Base-by-base conservation (phyloP, 192 early-diverging fungal species). In the Gonapodya prolifera region DNA sequence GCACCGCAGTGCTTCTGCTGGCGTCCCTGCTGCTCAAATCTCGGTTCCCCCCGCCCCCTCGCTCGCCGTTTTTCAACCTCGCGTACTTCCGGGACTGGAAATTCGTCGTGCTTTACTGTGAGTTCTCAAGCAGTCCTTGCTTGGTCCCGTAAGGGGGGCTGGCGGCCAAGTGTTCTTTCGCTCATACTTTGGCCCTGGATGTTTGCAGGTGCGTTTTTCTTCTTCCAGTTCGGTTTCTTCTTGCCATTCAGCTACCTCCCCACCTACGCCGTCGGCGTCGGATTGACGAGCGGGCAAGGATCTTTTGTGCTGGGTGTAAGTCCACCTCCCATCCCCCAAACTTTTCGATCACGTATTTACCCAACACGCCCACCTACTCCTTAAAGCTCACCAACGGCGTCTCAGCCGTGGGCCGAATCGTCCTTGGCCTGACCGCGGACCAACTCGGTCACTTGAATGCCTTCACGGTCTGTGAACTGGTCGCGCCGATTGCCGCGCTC, bases 381-480 rank as follows among this genome's bases (percentile, higher is more conserved):
- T 78, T 92, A 31, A 88, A 88, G 69, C 80, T 94, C 36, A 84
- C 89, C 29, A 92, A 91, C 77, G 91, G 87, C 30, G 89, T 88
- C 1, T 85, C 87, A 0, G 89, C 86, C 75, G 74, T 90, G 2
- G 91, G 91, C 1, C 86, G 91, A 45, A 83, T 92, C 75, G 76
- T 86, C 1, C 85, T 90, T 34, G 91, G 91, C 1, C 86, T 85
- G 69, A 83, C 82, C 23, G 90, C 91, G 2, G 91, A 92, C 45
- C 76, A 78, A 29, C 75, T 88, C 13, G 91, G 91, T 30, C 88
- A 89, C 74, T 80, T 90, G 78, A 91, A 91, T 79, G 86, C 87
- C 1, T 78, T 92, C 28, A 35, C 79, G 1, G 69, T 84, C 16
- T 88, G 87, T 76, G 83, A 82, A 0, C 8, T 84, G 2, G 33